Evolutionary conservation across 2,329 filamentous ascomycete species (phyloP).

Genomic region (Graphiopsis chlorocephala): DNA sequence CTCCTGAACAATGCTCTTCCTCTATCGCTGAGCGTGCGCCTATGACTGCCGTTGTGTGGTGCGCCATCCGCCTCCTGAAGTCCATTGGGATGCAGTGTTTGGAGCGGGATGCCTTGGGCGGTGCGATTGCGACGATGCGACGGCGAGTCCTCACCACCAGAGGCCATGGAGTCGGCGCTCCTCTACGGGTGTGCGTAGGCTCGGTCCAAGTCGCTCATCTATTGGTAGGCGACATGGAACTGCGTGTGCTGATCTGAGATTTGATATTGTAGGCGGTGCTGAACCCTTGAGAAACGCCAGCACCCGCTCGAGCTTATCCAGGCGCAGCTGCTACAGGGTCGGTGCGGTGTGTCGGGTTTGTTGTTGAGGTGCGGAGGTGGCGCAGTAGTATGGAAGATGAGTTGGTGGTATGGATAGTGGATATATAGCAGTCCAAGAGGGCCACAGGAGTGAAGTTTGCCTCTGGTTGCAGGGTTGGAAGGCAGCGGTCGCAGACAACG

Average conservation of each 20-base stretch:
- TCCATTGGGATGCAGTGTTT: conserved; percentile 45
- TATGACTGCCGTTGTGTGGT: conserved; percentile 34
- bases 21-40: conserved; percentile 49
- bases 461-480: neutral
- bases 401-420: neutral
- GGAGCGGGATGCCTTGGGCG: conserved; percentile 66
- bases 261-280: neutral
- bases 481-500: neutral
- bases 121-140: conserved; percentile 47
- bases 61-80: conserved; percentile 29
- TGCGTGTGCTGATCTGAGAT: neutral
- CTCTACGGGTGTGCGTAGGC: conserved; percentile 2
- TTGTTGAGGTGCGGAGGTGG: neutral
- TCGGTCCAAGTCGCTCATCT: neutral
- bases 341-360: neutral
- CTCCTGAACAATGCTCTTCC: conserved; percentile 46
- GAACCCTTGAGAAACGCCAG: neutral
- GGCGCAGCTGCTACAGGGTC: neutral
- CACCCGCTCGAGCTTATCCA: conserved; percentile 2
- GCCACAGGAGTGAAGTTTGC: neutral
- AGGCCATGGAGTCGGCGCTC: conserved; percentile 42
- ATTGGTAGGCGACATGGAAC: neutral
- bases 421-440: neutral
- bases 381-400: neutral
- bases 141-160: conserved; percentile 40